phyloP scores from a whole-genome alignment of 345 rosid species.

The Populus deltoides region DNA sequence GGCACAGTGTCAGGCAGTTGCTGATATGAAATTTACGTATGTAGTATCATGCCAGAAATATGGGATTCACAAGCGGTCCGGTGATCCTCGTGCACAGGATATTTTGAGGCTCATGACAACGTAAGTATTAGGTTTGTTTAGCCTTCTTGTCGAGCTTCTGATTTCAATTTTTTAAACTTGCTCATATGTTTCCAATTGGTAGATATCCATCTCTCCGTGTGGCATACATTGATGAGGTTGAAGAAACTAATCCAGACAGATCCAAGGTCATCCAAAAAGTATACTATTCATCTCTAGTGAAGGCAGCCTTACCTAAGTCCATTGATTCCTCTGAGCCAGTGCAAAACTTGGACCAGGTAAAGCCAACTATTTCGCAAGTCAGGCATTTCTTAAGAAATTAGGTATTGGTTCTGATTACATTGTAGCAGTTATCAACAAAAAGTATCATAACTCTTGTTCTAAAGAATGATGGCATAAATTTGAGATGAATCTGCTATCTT shows the following conservation, averaged over 20 bases:
- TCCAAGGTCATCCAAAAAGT: constrained; percentile 62
- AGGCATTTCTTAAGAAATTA: background rate
- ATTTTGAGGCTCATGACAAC: constrained; percentile 84
- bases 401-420: background rate
- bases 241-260: constrained; percentile 72
- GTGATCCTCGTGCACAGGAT: constrained; percentile 78
- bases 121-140: constrained; percentile 38
- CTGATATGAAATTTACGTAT: constrained; percentile 95
- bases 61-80: constrained; percentile 89
- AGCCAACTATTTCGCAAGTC: background rate
- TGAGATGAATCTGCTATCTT: background rate
- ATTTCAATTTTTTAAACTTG: constrained; percentile 12
- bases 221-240: constrained; percentile 97
- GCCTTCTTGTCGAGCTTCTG: constrained; percentile 3
- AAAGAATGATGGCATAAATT: background rate
- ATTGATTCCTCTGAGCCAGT: constrained; percentile 76
- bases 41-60: constrained; percentile 97
- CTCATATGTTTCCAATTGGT: constrained; percentile 24
- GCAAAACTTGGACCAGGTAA: constrained; percentile 91
- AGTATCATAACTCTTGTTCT: background rate
- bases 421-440: background rate
- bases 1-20: constrained; percentile 93
- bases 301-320: constrained; percentile 82
- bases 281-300: constrained; percentile 83
- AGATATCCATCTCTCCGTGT: constrained; percentile 99